A percentile compares a stretch with the other conserved stretches of the same genome.
phyloP scores from a whole-genome alignment of 2,329 filamentous ascomycete genomes.

The Ophiostoma novo-ulmi region DNA sequence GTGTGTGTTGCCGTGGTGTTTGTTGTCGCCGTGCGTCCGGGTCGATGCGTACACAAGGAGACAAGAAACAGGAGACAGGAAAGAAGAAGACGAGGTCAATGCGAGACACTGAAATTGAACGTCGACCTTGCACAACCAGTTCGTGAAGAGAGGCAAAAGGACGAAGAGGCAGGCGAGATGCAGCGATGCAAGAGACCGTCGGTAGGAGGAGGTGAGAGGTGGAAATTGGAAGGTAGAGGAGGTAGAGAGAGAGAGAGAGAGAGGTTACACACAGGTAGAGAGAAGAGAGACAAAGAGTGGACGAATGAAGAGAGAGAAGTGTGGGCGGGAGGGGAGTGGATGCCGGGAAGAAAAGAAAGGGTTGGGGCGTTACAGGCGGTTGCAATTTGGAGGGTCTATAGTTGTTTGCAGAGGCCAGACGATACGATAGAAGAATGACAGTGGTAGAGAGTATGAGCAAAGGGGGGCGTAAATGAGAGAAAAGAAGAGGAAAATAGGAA shows the following conservation, averaged over 20 bases:
- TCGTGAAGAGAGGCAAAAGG: background rate
- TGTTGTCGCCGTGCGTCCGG: constrained; percentile 13
- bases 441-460: background rate
- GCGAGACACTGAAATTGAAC: background rate
- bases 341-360: background rate
- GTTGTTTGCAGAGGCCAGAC: background rate
- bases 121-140: constrained; percentile 8
- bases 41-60: constrained; percentile 9
- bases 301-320: background rate
- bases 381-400: background rate
- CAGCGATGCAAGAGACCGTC: constrained; percentile 10
- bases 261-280: background rate
- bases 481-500: constrained; percentile 10
- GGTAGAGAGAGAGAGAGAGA: background rate
- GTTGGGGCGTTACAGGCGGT: constrained; percentile 1
- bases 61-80: background rate
- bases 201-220: background rate
- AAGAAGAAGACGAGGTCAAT: constrained; percentile 13
- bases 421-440: no score
- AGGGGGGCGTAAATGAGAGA: background rate
- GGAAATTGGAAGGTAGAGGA: background rate
- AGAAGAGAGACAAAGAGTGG: constrained; percentile 8
- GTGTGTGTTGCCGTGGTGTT: constrained; percentile 13
- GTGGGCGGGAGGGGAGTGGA: background rate
- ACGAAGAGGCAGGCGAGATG: constrained; percentile 11